Conservation (phyloP, 306 rosid genomes). For the Sicyos baderoa region DNA sequence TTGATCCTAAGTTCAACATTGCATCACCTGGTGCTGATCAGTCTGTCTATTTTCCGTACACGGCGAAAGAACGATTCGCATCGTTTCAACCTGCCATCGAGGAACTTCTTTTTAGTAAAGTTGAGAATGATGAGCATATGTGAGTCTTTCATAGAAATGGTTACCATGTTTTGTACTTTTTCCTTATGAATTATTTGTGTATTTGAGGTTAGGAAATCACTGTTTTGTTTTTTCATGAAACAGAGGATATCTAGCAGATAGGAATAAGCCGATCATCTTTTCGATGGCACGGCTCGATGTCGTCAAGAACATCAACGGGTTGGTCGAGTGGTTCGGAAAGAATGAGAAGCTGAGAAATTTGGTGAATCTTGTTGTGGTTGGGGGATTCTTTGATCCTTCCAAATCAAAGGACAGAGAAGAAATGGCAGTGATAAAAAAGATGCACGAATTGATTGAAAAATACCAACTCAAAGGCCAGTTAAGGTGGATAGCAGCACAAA, state of each 20-base stretch:
- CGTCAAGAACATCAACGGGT: conserved; percentile 72
- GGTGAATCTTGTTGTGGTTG: conserved; percentile 85
- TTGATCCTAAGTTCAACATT: conserved; percentile 89
- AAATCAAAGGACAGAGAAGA: conserved; percentile 90
- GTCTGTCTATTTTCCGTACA: conserved; percentile 58
- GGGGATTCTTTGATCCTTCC: conserved; percentile 88
- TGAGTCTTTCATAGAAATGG: conserved; percentile 24
- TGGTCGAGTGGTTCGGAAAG: conserved; percentile 75
- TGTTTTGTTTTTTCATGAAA: conserved; percentile 10
- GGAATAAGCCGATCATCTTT: conserved; percentile 74
- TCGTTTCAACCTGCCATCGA: conserved; percentile 63
- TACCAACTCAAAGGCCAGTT: conserved; percentile 71
- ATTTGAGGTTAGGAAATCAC: background rate
- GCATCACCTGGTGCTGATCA: conserved; percentile 93
- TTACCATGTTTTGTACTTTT: background rate
- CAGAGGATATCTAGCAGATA: conserved; percentile 64
- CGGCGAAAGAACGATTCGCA: conserved; percentile 45
- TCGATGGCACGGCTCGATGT: conserved; percentile 90
- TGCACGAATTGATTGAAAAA: conserved; percentile 59
- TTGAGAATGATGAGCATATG: conserved; percentile 67
- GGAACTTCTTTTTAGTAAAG: conserved; percentile 55
- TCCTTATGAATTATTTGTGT: background rate
- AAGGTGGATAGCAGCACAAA: conserved; percentile 94
- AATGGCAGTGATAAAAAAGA: conserved; percentile 61
- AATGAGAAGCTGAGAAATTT: conserved; percentile 57